Evolutionary conservation across 1,284 basidiomycete genomes (phyloP), one percentile per base, ranked within the genome.

Genomic region (Ceratobasidium sp.): DNA sequence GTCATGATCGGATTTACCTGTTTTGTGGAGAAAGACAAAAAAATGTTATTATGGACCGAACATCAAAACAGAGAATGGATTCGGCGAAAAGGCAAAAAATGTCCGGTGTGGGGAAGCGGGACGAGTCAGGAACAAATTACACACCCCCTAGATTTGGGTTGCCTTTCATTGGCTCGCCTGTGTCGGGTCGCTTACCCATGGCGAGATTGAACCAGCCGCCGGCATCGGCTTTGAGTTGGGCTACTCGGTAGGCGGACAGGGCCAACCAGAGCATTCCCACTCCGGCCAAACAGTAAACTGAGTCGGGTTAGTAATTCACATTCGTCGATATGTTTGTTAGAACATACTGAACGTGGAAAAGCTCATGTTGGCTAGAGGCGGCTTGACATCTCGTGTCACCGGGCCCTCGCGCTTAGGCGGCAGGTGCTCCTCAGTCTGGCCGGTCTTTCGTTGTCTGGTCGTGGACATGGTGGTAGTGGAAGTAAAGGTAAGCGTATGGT

Each of bases 191-290:
- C 26, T 69, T 57, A 1, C 74, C 75, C 41, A 71, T 60, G 9
- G 64, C 12, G 32, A 76, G 75, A 55, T 76, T 76, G 45, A 71
- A 59, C 75, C 75, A 76, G 14, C 75, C 75, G 5, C 75, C 75
- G 23, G 75, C 52, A 23, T 73, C 46, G 28, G 65, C 46, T 57
- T 76, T 76, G 60, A 72, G 72, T 50, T 74, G 74, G 3, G 74
- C 65, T 36, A 76, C 41, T 28, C 75, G 65, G 43, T 73, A 76
- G 30, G 73, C 57, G 39, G 72, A 76, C 52, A 76, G 73, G 16
- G 59, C 50, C 34, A 57, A 39, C 57, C 74, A 45, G 30, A 65
- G 41, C 14, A 76, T 36, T 1, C 61, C 69, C 14, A 62, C 36
- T 32, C 71, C 50, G 12, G 74, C 61, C 23, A 76, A 28, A 30